These are phyloP conservation scores for Chalaropsis thielavioides DNA, from an alignment of 2,329 filamentous ascomycete species.

Conservation along the genomic window DNA sequence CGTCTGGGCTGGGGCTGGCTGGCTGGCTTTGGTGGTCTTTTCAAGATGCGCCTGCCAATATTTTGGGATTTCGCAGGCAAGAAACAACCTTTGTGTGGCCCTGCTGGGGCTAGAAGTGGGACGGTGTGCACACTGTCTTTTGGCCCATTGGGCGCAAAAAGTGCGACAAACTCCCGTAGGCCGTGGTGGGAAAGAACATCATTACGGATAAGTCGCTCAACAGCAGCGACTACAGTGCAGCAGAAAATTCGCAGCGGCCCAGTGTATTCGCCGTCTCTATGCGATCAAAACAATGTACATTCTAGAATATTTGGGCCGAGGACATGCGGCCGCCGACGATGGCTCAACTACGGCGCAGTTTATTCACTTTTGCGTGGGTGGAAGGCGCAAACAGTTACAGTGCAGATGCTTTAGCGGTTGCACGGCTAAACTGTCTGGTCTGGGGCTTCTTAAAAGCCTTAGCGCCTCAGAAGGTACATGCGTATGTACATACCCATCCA, in stretches of 20 bases:
- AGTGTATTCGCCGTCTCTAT: constrained; percentile 4
- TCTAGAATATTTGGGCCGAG: not conserved
- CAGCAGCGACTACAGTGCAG: not conserved
- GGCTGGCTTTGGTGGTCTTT: not conserved
- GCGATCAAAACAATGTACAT: constrained; percentile 8
- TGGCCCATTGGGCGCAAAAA: constrained; percentile 18
- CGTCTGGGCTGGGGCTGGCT: not conserved
- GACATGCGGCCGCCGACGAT: not conserved
- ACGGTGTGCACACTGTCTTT: constrained; percentile 17
- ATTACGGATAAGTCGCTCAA: not conserved
- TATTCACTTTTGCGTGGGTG: not conserved
- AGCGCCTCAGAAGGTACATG: not conserved
- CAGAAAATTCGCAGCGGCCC: not conserved
- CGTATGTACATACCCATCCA: not conserved
- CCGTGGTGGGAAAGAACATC: not conserved
- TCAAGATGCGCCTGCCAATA: constrained; percentile 12
- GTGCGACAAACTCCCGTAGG: constrained; percentile 14
- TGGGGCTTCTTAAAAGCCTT: not conserved
- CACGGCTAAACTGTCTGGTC: constrained; percentile 2
- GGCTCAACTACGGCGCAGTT: constrained; percentile 3
- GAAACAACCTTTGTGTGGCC: constrained; percentile 16
- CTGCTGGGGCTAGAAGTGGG: constrained; percentile 10
- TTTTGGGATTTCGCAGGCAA: constrained; percentile 4
- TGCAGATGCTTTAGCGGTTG: not conserved
- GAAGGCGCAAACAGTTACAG: constrained; percentile 8